Evolutionary conservation across 2,329 filamentous ascomycete species (phyloP), one percentile per base, ranked within the genome.

Genomic region (Fusarium sarcochroum): DNA sequence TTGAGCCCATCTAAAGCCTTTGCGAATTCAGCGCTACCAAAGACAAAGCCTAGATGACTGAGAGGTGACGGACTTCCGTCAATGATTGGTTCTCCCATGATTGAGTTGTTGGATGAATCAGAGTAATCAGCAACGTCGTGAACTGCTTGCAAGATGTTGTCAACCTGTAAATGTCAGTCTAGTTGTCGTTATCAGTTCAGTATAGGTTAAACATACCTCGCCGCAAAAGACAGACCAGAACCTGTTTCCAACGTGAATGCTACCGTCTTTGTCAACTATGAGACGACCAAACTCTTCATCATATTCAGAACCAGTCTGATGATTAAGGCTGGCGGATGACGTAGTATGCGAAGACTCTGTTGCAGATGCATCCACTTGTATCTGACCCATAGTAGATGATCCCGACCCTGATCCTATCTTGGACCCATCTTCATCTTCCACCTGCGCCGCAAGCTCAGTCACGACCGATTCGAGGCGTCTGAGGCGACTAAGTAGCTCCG

Each of bases 181-280:
- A 23, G 8, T 4, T 30, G 1, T 5, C 15, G 10, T 10, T 0
- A 4, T 21, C 5, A 10, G 14, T 13, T 9, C 2, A 3, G 5
- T 14, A 3, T 14, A 2, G 1, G 7, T 17, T 23, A 30, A 27
- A 44, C 61, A 13, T 51, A 75, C 76, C 61, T 78, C 76, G 18
- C 60, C 54, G 41, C 76, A 77, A 44, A 78, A 78, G 8, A 77
- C 70, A 6, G 75, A 65, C 76, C 76, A 78, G 52, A 78, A 77
- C 1, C 72, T 68, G 14, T 76, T 77, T 17, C 71, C 75, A 18
- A 77, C 70, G 32, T 74, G 74, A 11, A 77, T 58, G 9, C 60
- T 37, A 1, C 74, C 74, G 47, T 72, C 65, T 34, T 70, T 70
- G 42, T 69, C 73, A 11, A 74, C 58, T 2, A 77, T 63, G 20